phyloP scores from a whole-genome alignment of 164 flowering plant genomes.

The Berberis thunbergii region DNA sequence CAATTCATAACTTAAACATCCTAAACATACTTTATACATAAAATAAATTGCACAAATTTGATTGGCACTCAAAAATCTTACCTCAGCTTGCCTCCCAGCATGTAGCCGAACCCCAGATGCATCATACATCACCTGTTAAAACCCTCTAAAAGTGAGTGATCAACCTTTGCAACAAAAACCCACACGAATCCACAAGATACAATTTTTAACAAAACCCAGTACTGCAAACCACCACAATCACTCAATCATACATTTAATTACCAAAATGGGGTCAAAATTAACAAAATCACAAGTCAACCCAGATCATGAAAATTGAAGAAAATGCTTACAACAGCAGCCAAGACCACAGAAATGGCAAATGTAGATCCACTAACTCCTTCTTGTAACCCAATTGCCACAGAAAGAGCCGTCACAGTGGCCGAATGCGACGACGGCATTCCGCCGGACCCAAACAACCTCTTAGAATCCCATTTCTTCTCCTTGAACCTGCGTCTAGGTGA shows the following conservation, averaged over 20 bases:
- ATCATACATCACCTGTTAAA: constrained; percentile 82
- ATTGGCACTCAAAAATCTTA: constrained; percentile 18
- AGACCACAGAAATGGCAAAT: constrained; percentile 65
- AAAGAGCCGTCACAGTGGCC: constrained; percentile 74
- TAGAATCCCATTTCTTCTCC: constrained; percentile 85
- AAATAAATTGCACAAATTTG: no score
- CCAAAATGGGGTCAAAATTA: no score
- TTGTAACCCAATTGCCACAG: constrained; percentile 60
- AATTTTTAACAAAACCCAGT: no score
- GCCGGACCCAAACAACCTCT: constrained; percentile 64
- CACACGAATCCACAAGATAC: not conserved
- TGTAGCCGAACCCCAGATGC: constrained; percentile 87
- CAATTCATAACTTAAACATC: no score
- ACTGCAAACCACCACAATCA: no score
- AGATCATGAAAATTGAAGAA: no score
- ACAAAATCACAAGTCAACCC: no score
- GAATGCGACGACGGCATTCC: constrained; percentile 98
- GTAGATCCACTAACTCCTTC: constrained; percentile 53
- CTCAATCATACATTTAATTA: no score
- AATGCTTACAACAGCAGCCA: constrained; percentile 76
- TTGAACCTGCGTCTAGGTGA: constrained; percentile 45
- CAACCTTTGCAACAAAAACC: not conserved
- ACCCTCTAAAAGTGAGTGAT: not conserved
- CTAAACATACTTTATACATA: no score
- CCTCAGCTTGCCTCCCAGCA: constrained; percentile 95